A percentile compares a stretch with the other conserved stretches of the same genome.
These are phyloP conservation scores for Fraxinus anomala DNA, from an alignment of 257 asterid genomes.

Conservation along the genomic window DNA sequence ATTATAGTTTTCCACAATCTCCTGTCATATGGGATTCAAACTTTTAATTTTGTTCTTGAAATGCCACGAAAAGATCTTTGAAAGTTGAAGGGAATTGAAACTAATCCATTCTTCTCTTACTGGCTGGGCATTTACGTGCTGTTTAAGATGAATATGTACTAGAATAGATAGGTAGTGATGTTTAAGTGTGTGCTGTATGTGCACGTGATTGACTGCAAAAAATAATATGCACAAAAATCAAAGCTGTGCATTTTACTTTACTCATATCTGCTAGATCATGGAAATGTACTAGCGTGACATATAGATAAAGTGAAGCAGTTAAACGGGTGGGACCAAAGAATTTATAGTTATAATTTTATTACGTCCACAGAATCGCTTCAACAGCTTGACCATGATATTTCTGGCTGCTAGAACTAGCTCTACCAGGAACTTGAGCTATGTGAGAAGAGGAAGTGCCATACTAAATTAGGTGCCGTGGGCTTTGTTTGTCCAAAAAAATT, in stretches of 20 bases:
- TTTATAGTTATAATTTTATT: too few species aligned
- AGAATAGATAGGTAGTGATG: neutral
- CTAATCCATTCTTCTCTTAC: neutral
- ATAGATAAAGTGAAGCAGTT: neutral
- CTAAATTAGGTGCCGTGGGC: neutral
- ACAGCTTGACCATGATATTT: neutral
- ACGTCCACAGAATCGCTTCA: neutral
- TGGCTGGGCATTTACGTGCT: neutral
- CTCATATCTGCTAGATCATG: neutral
- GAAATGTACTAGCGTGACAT: neutral
- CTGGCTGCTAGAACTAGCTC: neutral
- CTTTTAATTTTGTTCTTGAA: neutral
- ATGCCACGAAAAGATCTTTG: neutral
- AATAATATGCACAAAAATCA: neutral
- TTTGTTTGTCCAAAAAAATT: neutral
- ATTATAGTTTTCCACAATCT: neutral
- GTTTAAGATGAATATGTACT: neutral
- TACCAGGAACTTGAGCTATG: neutral
- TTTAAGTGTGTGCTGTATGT: neutral
- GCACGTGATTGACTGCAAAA: neutral
- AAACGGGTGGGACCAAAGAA: neutral
- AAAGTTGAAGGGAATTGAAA: neutral
- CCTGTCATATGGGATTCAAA: neutral
- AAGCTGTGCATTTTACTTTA: neutral
- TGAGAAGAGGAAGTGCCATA: neutral